Evolutionary conservation across 306 rosid species (phyloP).

Genomic region (Prunus davidiana): DNA sequence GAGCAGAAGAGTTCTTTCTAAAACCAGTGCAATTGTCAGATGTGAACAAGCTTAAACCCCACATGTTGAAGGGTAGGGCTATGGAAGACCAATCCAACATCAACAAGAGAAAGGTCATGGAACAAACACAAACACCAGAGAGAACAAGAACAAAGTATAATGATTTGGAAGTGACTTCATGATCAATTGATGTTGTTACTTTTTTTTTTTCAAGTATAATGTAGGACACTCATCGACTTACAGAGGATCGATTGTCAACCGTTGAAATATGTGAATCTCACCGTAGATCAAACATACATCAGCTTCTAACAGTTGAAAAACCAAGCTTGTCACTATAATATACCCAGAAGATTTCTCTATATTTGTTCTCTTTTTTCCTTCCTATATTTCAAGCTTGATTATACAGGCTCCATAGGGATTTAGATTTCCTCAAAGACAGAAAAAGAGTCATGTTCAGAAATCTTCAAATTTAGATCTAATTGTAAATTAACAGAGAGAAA

Average conservation of each 20-base stretch:
- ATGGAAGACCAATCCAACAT: slow-evolving; percentile 35
- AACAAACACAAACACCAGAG: slow-evolving; percentile 34
- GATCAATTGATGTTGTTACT: neutral
- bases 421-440: too few species aligned
- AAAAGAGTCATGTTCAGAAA: neutral
- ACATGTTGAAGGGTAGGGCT: slow-evolving; percentile 49
- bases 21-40: slow-evolving; percentile 80
- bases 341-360: neutral
- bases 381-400: neutral
- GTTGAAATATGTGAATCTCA: neutral
- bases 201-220: neutral
- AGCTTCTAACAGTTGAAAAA: neutral
- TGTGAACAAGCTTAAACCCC: slow-evolving; percentile 74
- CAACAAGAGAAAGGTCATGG: slow-evolving; percentile 28
- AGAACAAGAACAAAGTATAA: slow-evolving; percentile 39
- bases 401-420: too few species aligned
- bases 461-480: slow-evolving; percentile 1
- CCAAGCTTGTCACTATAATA: neutral
- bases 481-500: neutral
- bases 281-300: neutral
- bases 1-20: slow-evolving; percentile 78
- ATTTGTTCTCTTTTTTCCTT: neutral
- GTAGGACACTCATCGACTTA: neutral
- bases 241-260: neutral
- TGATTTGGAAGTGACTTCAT: slow-evolving; percentile 19